Evolutionary conservation across 108 stramenopile species (phyloP).

Genomic region (Schizochytrium sp.): DNA sequence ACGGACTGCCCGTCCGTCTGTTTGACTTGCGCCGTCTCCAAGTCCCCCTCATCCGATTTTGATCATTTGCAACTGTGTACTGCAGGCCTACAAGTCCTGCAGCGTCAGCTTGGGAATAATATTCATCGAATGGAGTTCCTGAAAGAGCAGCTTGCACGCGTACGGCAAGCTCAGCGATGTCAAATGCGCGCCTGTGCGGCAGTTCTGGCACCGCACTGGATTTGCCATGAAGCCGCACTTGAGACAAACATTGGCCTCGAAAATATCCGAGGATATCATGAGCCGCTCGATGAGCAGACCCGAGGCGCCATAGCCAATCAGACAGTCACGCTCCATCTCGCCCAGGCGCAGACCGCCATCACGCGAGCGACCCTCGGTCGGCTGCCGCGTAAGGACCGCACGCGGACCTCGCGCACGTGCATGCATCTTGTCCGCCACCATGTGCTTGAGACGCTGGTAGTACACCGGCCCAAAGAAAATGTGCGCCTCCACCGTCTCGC

Average conservation of each 20-base stretch:
- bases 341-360: conserved; percentile 99
- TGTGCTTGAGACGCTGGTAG: conserved; percentile 99
- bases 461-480: conserved; percentile 99
- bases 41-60: no score
- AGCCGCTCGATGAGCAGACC: conserved; percentile 96
- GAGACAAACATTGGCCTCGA: conserved; percentile 90
- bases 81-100: neutral
- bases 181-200: neutral
- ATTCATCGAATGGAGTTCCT: conserved; percentile 58
- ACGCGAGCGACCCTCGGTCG: conserved; percentile 90
- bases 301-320: conserved; percentile 97
- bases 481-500: conserved; percentile 80
- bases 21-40: no score
- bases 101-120: conserved; percentile 40
- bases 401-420: conserved; percentile 92
- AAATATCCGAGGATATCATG: conserved; percentile 92
- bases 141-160: conserved; percentile 61
- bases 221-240: conserved; percentile 91
- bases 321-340: conserved; percentile 99
- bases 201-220: conserved; percentile 51
- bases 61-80: no score
- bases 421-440: conserved; percentile 99
- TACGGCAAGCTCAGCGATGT: conserved; percentile 50
- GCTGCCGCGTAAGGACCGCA: conserved; percentile 95
- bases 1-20: no score